Evolutionary conservation across 352 stramenopile genomes (phyloP), one percentile per base, ranked within the genome.

Genomic region (Discostella stelligera): DNA sequence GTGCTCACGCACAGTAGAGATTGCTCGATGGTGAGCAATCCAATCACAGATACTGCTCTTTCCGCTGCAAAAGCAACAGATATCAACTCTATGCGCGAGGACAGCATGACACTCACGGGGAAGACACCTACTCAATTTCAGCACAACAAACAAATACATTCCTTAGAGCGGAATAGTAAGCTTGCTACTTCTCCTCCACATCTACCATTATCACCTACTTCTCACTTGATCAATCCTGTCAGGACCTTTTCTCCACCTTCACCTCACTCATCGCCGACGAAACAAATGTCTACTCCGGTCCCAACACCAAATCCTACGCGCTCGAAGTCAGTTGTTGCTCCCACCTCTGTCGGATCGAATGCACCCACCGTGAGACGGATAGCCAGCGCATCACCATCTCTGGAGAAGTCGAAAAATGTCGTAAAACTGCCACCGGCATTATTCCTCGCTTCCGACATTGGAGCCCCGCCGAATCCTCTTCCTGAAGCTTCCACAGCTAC

Each of bases 1-100:
- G 62, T 64, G n/a, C 10, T 71, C 3, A 66, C 65, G 37, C 77
- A 84, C 30, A 80, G 71, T 50, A n/a, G 62, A 27, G 77, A 84
- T 63, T 66, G 21, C 54, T 84, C 77, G 11, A 50, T 77, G 9
- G 21, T 66, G 32, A 84, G 70, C 13, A 77, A 53, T 37, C 5
- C 5, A 32, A 32, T 32, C 27, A 32, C 27, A 32, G 27, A 32
- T 2, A 32, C 5, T 32, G 27, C 27, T 5, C 27, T 5, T 32
- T 74, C 66, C 56, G 71, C 71, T 13, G 21, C 71, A 66, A 80
- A 66, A 5, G 23, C 27, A 20, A 60, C 23, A 13, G 69, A 8
- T 21, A 53, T 71, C 30, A 76, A 60, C 23, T 41, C 39, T 6
- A 81, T 16, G 41, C 59, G 32, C 13, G 66, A 73, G 1, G 37